Percentiles rank a stretch among this genome's conserved stretches.
phyloP scores from a whole-genome alignment of 2,329 filamentous ascomycete species.

The Geoglossum cookeanum region DNA sequence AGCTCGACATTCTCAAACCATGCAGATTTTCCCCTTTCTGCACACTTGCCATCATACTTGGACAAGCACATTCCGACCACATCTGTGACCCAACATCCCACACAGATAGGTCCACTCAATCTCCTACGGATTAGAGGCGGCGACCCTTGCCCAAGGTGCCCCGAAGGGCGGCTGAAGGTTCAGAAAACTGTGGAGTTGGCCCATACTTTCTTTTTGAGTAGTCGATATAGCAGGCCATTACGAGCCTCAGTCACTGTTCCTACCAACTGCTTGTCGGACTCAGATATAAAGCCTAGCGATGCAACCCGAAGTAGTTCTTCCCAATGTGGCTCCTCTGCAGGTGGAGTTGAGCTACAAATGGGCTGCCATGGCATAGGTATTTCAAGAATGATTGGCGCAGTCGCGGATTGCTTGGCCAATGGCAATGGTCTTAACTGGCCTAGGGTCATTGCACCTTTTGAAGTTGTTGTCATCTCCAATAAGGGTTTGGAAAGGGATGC shows the following conservation, averaged over 20 bases:
- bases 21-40: neutral
- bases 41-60: conserved; percentile 9
- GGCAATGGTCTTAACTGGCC: conserved; percentile 72
- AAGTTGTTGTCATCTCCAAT: conserved; percentile 45
- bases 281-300: conserved; percentile 11
- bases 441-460: conserved; percentile 64
- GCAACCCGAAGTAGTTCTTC: neutral
- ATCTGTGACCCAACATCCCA: conserved; percentile 15
- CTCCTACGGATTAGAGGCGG: conserved; percentile 46
- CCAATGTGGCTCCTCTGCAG: conserved; percentile 1
- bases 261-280: neutral
- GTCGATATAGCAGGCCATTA: conserved; percentile 65
- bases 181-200: conserved; percentile 72
- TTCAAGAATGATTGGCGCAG: conserved; percentile 71
- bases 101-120: conserved; percentile 31
- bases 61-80: conserved; percentile 3
- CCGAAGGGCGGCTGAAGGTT: conserved; percentile 39
- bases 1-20: neutral
- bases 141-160: conserved; percentile 56
- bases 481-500: conserved; percentile 29
- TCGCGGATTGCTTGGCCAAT: conserved; percentile 59
- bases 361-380: conserved; percentile 93
- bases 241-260: conserved; percentile 25
- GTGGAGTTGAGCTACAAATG: conserved; percentile 57
- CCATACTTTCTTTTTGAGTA: conserved; percentile 88